Evolutionary conservation across 164 flowering plant species (phyloP).

Genomic region (Sedum album): DNA sequence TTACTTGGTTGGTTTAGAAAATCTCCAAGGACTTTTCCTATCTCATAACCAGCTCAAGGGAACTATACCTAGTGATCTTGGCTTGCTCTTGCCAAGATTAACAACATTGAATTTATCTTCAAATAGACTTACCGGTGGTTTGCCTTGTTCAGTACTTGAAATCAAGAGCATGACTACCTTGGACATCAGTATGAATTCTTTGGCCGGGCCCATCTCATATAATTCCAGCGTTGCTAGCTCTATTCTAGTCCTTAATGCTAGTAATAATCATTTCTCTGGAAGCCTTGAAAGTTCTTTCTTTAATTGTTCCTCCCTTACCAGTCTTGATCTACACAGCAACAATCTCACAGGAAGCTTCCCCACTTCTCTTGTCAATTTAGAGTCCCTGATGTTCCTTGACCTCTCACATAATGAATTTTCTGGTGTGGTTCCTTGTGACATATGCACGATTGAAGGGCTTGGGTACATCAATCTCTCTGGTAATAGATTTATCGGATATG

Average conservation of each 20-base stretch:
- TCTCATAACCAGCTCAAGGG: constrained; percentile 44
- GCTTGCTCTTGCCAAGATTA: constrained; percentile 29
- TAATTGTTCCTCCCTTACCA: constrained; percentile 36
- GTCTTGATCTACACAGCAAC: constrained; percentile 53
- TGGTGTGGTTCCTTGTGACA: constrained; percentile 30
- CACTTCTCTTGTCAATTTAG: constrained; percentile 25
- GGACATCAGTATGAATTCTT: constrained; percentile 41
- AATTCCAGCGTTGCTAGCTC: constrained; percentile 17
- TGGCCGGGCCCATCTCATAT: constrained; percentile 34
- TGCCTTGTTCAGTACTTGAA: constrained; percentile 33
- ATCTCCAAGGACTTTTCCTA: constrained; percentile 55
- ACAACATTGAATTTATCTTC: too few species aligned
- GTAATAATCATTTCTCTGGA: constrained; percentile 44
- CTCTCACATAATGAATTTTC: constrained; percentile 39
- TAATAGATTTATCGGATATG: constrained; percentile 31
- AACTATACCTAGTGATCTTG: constrained; percentile 30
- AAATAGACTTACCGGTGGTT: constrained; percentile 33
- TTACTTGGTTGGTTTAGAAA: constrained; percentile 18
- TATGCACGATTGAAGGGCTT: constrained; percentile 39
- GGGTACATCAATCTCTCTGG: constrained; percentile 34
- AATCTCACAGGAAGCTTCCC: constrained; percentile 39
- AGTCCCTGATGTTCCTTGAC: too few species aligned
- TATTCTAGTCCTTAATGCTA: too few species aligned
- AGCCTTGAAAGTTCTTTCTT: constrained; percentile 23
- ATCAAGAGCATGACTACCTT: constrained; percentile 33